Conservation (phyloP, 129 eudicot species). For the Apium graveolens region DNA sequence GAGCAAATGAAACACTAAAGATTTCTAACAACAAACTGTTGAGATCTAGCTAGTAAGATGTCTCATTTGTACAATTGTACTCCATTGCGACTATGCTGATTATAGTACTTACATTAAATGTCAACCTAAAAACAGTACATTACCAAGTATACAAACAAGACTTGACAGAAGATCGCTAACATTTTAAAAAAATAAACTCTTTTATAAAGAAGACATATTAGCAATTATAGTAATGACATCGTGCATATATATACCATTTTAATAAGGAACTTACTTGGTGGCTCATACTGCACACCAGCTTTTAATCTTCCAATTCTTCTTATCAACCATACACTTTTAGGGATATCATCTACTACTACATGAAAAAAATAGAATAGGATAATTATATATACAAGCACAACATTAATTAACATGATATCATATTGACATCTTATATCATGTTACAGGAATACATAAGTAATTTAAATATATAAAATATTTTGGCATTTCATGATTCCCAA, state of each 20-base stretch:
- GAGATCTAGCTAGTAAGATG: not conserved
- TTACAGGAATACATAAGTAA: not conserved
- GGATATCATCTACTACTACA: constrained; percentile 64
- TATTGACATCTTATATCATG: not conserved
- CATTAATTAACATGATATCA: not conserved
- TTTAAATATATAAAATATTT: not conserved
- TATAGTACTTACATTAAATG: not conserved
- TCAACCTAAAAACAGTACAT: not conserved
- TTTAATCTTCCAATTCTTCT: constrained; percentile 86
- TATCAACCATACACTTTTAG: constrained; percentile 86
- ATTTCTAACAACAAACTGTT: not conserved
- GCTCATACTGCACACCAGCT: constrained; percentile 89
- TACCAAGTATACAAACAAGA: not conserved
- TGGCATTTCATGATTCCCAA: not conserved
- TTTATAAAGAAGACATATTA: not conserved
- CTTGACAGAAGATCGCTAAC: not conserved
- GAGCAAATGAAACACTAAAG: not conserved
- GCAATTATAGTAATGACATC: not conserved
- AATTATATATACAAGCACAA: not conserved
- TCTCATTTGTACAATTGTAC: not conserved
- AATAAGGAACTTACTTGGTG: constrained; percentile 49
- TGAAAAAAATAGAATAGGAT: constrained; percentile 4
- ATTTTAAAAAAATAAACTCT: not conserved
- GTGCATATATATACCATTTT: not conserved
- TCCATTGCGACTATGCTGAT: not conserved